Conservation (phyloP, 495 filamentous ascomycete genomes). For the Hypoxylon fuscum region DNA sequence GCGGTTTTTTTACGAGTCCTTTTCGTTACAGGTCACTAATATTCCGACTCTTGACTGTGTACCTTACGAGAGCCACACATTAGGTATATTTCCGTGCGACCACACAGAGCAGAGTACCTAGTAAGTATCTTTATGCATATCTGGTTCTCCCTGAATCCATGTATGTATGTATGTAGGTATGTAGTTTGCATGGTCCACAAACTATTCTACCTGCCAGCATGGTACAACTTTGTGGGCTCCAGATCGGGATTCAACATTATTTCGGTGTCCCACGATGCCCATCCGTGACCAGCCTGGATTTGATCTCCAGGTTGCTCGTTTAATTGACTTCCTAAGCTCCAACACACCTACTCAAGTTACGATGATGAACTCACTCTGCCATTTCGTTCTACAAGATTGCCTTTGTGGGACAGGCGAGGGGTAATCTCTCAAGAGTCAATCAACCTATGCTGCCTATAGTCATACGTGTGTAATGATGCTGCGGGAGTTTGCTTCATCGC, state of each 20-base stretch:
- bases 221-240: constrained; percentile 10
- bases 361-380: not conserved
- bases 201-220: constrained; percentile 8
- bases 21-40: constrained; percentile 4
- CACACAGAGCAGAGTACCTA: too few species aligned
- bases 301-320: constrained; percentile 1
- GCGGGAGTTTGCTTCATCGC: constrained; percentile 13
- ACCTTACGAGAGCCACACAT: not conserved
- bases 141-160: constrained; percentile 1
- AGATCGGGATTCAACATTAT: constrained; percentile 5
- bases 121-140: constrained; percentile 18
- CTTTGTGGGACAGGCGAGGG: constrained; percentile 4
- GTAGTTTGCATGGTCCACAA: constrained; percentile 19
- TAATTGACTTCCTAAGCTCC: not conserved
- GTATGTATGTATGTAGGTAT: too few species aligned
- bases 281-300: not conserved
- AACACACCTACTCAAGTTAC: not conserved
- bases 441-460: constrained; percentile 1
- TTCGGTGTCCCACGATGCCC: constrained; percentile 14
- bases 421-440: constrained; percentile 15
- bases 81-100: not conserved
- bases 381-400: constrained; percentile 16
- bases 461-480: constrained; percentile 20
- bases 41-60: not conserved
- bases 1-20: constrained; percentile 11